Evolutionary conservation across 2,329 filamentous ascomycete genomes (phyloP), one percentile per base, ranked within the genome.

Genomic region (Alternaria brassicae): DNA sequence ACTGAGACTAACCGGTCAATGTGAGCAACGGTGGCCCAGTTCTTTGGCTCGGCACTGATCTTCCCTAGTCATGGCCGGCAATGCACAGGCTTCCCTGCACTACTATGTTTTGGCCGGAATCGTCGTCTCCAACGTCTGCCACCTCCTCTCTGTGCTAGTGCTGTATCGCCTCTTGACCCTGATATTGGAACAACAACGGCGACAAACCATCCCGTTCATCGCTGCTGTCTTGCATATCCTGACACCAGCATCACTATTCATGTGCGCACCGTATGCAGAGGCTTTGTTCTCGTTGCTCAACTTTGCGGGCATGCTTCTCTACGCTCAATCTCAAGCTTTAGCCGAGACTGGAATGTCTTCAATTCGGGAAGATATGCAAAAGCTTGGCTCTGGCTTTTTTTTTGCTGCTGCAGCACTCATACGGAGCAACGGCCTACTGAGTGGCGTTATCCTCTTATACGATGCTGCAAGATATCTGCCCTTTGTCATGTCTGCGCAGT

Each of bases 181-280:
- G 7, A 69, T 93, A 9, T 72, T 82, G 60, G 70, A 61, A 39
- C 61, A 61, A 5, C 53, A 53, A 5, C 63, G 68, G 28, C 74
- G 68, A 44, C 67, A 63, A 63, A 81, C 75, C n/a, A 76, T 90
- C 39, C 85, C 91, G 2, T 88, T 94, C 61, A 74, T 90, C 21
- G 84, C 92, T 8, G 87, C 92, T 3, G 80, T 85, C 15, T 81
- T 98, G 48, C 92, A 98, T 76, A 85, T 96, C 55, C 73, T 98
- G 48, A 95, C 91, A 0, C 94, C 95, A 0, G 95, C 91, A 0
- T 94, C 94, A 0, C 79, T 97, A 2, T 98, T 99, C 74, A 85
- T 99, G 17, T 93, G 90, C 0, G 90, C 93, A 0, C 92, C 94
- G 0, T 96, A 95, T 76, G 85, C 88, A 9, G 95, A 99, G 80